phyloP scores from a whole-genome alignment of 1,284 basidiomycete genomes.

The Rhizoctonia solani region DNA sequence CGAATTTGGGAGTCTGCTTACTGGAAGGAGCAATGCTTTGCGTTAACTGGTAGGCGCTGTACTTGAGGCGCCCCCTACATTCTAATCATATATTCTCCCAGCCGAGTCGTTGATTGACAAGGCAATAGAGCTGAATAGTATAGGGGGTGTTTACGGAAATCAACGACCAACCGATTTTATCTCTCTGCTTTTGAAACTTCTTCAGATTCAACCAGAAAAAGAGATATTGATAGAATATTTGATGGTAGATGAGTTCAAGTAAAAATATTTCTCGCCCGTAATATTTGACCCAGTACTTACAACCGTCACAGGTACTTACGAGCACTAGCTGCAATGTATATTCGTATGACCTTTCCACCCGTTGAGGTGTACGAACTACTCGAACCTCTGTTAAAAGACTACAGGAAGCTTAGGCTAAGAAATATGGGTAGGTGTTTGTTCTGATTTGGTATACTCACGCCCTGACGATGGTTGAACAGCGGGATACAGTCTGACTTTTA shows the following conservation, averaged over 20 bases:
- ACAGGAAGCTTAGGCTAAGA: conserved; percentile 82
- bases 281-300: background rate
- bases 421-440: conserved; percentile 68
- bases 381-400: conserved; percentile 94
- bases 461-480: conserved; percentile 51
- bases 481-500: conserved; percentile 81
- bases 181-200: conserved; percentile 87
- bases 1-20: conserved; percentile 94
- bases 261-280: conserved; percentile 47
- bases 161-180: conserved; percentile 91
- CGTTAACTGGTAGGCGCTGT: conserved; percentile 70
- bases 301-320: conserved; percentile 76
- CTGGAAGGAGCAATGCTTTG: conserved; percentile 98
- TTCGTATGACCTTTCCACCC: conserved; percentile 90
- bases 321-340: conserved; percentile 91
- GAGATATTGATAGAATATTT: conserved; percentile 96
- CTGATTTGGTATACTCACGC: background rate
- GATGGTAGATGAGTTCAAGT: conserved; percentile 97
- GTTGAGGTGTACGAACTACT: conserved; percentile 91
- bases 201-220: conserved; percentile 97
- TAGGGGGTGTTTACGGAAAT: conserved; percentile 94
- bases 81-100: conserved; percentile 44
- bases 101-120: conserved; percentile 94
- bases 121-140: conserved; percentile 77
- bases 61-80: background rate